These are phyloP conservation scores for Scheffersomyces amazonensis DNA, from an alignment of 805 yeast genomes.

Conservation along the genomic window DNA sequence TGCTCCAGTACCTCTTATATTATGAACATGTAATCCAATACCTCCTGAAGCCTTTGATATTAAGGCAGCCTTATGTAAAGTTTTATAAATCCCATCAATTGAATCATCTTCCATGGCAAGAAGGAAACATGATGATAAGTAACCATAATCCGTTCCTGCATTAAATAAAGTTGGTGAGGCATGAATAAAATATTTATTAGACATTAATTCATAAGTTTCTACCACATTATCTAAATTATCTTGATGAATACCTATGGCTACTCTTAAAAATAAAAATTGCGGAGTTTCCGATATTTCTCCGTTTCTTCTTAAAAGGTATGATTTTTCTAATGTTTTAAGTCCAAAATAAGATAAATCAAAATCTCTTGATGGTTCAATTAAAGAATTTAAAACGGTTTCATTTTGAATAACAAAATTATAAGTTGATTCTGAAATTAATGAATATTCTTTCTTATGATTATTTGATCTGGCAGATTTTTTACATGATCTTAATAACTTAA, in stretches of 20 bases:
- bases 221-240: constrained; percentile 58
- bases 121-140: constrained; percentile 88
- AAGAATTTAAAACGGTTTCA: constrained; percentile 64
- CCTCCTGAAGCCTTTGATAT: constrained; percentile 97
- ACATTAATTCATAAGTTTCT: constrained; percentile 88
- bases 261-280: constrained; percentile 87
- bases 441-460: constrained; percentile 20
- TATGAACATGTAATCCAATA: constrained; percentile 84
- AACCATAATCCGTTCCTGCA: constrained; percentile 84
- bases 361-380: constrained; percentile 78
- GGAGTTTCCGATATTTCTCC: constrained; percentile 81
- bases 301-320: constrained; percentile 65
- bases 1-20: constrained; percentile 83
- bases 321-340: constrained; percentile 84
- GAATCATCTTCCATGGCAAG: constrained; percentile 93
- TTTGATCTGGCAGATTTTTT: constrained; percentile 8
- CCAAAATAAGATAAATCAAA: constrained; percentile 81
- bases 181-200: constrained; percentile 82
- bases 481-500: constrained; percentile 13
- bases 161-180: constrained; percentile 95
- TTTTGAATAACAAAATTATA: constrained; percentile 61
- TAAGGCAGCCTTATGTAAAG: constrained; percentile 82
- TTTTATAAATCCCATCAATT: constrained; percentile 90
- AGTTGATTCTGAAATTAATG: constrained; percentile 70
- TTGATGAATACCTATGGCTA: constrained; percentile 87